These are phyloP conservation scores for Mycosphaerella arachidis DNA, from an alignment of 2,329 filamentous ascomycete species.

Conservation along the genomic window DNA sequence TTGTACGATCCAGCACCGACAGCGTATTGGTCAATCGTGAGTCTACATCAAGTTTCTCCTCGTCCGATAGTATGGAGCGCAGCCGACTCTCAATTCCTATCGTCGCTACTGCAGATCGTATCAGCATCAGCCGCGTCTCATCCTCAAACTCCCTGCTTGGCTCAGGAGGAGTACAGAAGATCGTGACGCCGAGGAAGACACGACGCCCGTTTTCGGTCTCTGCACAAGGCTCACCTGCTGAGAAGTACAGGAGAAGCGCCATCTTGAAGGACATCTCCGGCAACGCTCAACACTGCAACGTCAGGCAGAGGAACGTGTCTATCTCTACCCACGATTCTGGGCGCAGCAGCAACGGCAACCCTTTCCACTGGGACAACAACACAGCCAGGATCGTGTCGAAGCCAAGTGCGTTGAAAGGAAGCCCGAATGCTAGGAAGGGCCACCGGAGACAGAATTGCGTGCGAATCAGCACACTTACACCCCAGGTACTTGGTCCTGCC, in stretches of 20 bases:
- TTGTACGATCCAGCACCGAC: conserved; percentile 25
- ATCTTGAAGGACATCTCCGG: conserved; percentile 33
- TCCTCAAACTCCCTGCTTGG: conserved; percentile 28
- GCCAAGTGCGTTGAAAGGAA: conserved; percentile 43
- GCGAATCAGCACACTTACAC: conserved; percentile 40
- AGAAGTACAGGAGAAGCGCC: conserved; percentile 23
- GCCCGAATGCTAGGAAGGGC: conserved; percentile 42
- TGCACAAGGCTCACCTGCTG: conserved; percentile 39
- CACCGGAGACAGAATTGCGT: conserved; percentile 44
- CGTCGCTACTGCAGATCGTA: conserved; percentile 33
- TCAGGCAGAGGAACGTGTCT: conserved; percentile 37
- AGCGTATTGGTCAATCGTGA: conserved; percentile 19
- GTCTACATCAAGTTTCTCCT: conserved; percentile 21
- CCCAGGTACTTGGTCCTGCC: conserved; percentile 39
- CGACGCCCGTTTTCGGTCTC: conserved; percentile 31
- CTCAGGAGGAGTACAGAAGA: conserved; percentile 26
- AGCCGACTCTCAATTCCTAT: conserved; percentile 31
- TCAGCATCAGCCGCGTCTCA: conserved; percentile 34
- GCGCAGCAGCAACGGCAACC: conserved; percentile 43
- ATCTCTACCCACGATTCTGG: conserved; percentile 36
- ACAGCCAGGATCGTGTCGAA: conserved; percentile 31
- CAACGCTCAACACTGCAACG: conserved; percentile 21
- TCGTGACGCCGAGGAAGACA: conserved; percentile 32
- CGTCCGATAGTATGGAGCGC: conserved; percentile 19
- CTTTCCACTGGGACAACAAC: conserved; percentile 43